phyloP scores from a whole-genome alignment of 148 eudicot genomes.

The Arctostaphylos glauca region DNA sequence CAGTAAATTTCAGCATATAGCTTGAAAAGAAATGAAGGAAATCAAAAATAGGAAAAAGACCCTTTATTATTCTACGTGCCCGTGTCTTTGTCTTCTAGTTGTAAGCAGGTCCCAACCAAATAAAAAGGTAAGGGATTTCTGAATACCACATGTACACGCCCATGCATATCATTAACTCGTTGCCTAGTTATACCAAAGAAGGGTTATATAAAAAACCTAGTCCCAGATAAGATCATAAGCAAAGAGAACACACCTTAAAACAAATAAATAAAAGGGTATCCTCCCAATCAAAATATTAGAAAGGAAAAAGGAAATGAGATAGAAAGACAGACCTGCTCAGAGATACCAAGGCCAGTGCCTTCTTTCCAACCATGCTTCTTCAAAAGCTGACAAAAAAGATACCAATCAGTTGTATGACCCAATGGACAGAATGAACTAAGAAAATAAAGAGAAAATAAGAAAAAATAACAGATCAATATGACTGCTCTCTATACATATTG shows the following conservation, averaged over 20 bases:
- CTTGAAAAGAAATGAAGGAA: too few relatives aligned
- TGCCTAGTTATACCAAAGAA: too few relatives aligned
- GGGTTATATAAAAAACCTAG: too few relatives aligned
- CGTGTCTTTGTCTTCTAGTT: too few relatives aligned
- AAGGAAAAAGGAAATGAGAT: background rate
- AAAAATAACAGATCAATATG: background rate
- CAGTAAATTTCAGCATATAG: too few relatives aligned
- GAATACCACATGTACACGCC: too few relatives aligned
- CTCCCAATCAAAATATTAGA: background rate
- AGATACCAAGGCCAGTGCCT: constrained; percentile 22
- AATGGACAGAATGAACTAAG: constrained; percentile 19
- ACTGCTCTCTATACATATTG: background rate
- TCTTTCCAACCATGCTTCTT: constrained; percentile 22
- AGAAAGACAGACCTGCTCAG: constrained; percentile 13
- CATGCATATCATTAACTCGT: too few relatives aligned
- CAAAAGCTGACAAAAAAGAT: constrained; percentile 9
- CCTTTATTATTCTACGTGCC: too few relatives aligned
- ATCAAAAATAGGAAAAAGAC: too few relatives aligned
- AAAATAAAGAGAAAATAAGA: background rate
- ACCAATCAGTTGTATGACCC: constrained; percentile 3
- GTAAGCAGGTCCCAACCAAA: too few relatives aligned
- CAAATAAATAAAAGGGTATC: background rate
- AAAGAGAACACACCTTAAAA: background rate
- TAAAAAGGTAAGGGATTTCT: too few relatives aligned
- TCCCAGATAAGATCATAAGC: too few relatives aligned